phyloP scores from a whole-genome alignment of 768 basidiomycete species.

The Asterophora lycoperdoides region DNA sequence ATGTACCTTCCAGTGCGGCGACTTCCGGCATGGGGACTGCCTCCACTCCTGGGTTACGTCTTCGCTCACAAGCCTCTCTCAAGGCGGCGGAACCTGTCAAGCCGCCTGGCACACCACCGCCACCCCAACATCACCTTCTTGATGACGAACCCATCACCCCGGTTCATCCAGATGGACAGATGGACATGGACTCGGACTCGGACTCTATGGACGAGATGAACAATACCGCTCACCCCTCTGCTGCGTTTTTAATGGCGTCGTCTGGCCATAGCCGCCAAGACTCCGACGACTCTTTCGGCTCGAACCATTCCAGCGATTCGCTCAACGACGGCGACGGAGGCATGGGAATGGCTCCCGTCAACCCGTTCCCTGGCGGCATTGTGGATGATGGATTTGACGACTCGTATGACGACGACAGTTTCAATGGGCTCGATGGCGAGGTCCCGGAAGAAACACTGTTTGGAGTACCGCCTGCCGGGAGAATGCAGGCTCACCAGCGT shows the following conservation, averaged over 20 bases:
- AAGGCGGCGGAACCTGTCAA: not conserved
- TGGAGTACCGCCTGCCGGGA: constrained; percentile 56
- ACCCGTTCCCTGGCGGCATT: constrained; percentile 52
- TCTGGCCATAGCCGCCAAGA: constrained; percentile 29
- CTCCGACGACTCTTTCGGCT: constrained; percentile 46
- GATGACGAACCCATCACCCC: constrained; percentile 10
- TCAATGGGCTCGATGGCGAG: constrained; percentile 40
- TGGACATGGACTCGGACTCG: constrained; percentile 50
- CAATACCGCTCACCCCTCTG: constrained; percentile 61
- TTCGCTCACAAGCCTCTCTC: constrained; percentile 24
- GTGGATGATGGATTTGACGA: constrained; percentile 45
- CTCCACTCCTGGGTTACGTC: constrained; percentile 20
- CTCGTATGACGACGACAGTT: constrained; percentile 53
- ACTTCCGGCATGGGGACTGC: constrained; percentile 19
- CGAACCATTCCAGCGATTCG: constrained; percentile 57
- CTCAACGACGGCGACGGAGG: constrained; percentile 42
- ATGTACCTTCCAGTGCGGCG: constrained; percentile 29
- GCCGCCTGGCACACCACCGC: not conserved
- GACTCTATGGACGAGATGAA: constrained; percentile 58
- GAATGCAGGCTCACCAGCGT: constrained; percentile 25
- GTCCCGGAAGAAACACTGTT: constrained; percentile 65
- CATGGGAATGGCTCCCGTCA: constrained; percentile 41
- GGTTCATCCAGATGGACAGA: constrained; percentile 18
- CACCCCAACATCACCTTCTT: constrained; percentile 2
- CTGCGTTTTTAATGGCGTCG: constrained; percentile 65